Conservation (phyloP, 805 yeast genomes). For the Metschnikowia kofuensis region DNA sequence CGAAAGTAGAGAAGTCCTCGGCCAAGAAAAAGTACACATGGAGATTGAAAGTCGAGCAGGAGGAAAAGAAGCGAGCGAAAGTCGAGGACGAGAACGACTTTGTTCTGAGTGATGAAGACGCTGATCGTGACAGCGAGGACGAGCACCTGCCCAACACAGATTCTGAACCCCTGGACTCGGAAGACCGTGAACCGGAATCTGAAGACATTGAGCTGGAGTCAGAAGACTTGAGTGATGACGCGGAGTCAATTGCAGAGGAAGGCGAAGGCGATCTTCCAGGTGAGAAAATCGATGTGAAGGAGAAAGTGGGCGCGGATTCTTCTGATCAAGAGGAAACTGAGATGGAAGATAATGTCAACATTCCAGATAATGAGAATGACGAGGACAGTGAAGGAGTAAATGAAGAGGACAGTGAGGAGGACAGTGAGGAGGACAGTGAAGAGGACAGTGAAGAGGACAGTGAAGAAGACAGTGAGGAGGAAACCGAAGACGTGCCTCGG, state of each 20-base stretch:
- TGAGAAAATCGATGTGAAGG: too few species aligned
- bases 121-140: constrained; percentile 22
- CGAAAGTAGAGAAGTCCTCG: constrained; percentile 38
- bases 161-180: constrained; percentile 7
- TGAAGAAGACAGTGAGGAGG: constrained; percentile 19
- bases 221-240: background rate
- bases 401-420: constrained; percentile 19
- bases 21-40: constrained; percentile 63
- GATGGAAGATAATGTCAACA: too few species aligned
- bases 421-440: background rate
- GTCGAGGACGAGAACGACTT: constrained; percentile 67
- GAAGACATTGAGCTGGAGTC: background rate
- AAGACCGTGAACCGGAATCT: background rate
- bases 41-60: constrained; percentile 45
- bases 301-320: too few species aligned
- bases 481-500: constrained; percentile 23
- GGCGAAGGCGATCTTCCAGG: too few species aligned
- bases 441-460: background rate
- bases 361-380: background rate
- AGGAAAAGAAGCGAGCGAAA: constrained; percentile 35
- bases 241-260: too few species aligned
- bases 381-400: background rate
- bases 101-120: constrained; percentile 31
- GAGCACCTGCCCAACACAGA: constrained; percentile 14
- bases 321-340: too few species aligned